Base-by-base conservation (phyloP, 192 early-diverging fungal species). In the Backusella luteola region DNA sequence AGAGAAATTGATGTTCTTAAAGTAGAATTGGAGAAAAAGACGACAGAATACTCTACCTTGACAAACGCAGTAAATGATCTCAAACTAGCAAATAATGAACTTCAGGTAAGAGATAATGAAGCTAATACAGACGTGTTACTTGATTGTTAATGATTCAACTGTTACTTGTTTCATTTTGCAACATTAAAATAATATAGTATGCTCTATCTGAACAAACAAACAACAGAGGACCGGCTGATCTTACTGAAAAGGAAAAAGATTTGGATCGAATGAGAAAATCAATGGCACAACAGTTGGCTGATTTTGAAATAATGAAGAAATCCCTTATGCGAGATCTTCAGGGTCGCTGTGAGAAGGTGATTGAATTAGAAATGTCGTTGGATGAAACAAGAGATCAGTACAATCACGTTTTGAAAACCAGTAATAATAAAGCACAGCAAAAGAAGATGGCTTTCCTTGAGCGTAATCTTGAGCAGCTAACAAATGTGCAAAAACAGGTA, bases 221-320 rank as follows among this genome's bases (percentile, higher is more conserved):
- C 26, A 73, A 39, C 3, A 39, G 38, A 70, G 73, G 66, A 29
- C 14, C 29, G 66, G 41, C 6, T 66, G 72, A 78, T 36, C 14
- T 78, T 44, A 71, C 78, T 12, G 89, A 92, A 69, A 89, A 87
- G 71, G 93, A 93, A 78, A 90, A 90, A 66, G 93, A 95, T 63
- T 84, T 94, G 79, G 94, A 94, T 71, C 83, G 90, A 53, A 91
- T 96, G 81, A 84, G 92, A 69, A 83, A 80, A 49, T 76, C 73
- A 19, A 83, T 83, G 81, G 76, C 71, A 11, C 69, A 79, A 34
- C 81, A 83, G 52, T 88, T 98, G 68, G 84, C 90, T 29, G 97
- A 99, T 71, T 98, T 97, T 85, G 98, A 99, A 76, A 90, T 92
- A 66, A 98, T 97, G 96, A 97, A 97, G 86, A 97, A 98, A 90